Evolutionary conservation across 768 basidiomycete species (phyloP), one percentile per base, ranked within the genome.

Genomic region (Phanerodontia chrysosporium): DNA sequence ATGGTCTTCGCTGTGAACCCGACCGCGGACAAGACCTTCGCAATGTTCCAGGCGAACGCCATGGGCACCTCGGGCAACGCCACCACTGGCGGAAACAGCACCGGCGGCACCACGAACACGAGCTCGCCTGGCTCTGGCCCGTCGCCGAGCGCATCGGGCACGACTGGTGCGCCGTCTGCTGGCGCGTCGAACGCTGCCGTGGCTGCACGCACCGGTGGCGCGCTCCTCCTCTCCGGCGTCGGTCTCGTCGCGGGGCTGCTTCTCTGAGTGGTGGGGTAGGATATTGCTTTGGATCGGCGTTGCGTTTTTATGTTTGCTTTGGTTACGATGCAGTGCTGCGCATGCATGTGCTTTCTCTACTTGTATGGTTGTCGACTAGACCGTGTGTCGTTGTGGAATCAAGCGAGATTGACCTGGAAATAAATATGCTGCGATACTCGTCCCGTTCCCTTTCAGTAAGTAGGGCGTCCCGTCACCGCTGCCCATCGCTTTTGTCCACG

Each of bases 1-100:
- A 84, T 85, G 84, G 84, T 86, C 49, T 84, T 85, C 67, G 78
- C 83, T 32, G 69, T 84, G 32, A 84, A 84, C 66, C 76, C 79
- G 10, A 76, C 75, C n/a, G 67, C 74, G 2, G 66, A 70, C 9
- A 81, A 80, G 72, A 74, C 70, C 49, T 83, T 81, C 60, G 73
- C 64, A 0, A 70, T 70, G 24, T 85, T 79, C 78, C 76, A 78
- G 45, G 76, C 22, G 10, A 35, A 30, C 72, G 69, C 51, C 55
- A 49, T 45, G 24, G 21, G 16, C 30, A 21, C 35, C 32, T 21
- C 60, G 29, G n/a, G n/a, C n/a, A 51, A 42, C 32, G 49, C 54
- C n/a, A 48, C 65, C 2, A 69, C 66, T 14, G 53, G 57, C 28
- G 49, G 70, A 4, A 56, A 73, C 49, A 25, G 22, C 27, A 30